These are phyloP conservation scores for Scheffersomyces stambukii DNA, from an alignment of 1,139 yeast genomes.

Conservation along the genomic window DNA sequence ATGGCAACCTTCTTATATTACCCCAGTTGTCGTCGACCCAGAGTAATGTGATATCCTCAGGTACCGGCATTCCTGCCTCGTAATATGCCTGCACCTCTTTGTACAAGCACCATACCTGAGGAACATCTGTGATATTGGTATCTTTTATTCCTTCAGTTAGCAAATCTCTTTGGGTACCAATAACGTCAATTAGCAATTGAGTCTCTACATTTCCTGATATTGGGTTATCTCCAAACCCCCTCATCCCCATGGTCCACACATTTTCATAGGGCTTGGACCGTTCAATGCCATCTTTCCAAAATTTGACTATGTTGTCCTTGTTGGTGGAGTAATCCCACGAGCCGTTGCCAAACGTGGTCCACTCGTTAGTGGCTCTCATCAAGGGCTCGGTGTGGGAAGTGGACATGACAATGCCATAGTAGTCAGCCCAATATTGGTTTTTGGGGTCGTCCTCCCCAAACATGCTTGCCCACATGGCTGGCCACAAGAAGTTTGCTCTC, in stretches of 20 bases:
- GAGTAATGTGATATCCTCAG: constrained; percentile 15
- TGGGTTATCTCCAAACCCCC: constrained; percentile 16
- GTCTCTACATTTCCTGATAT: constrained; percentile 13
- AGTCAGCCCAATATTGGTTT: constrained; percentile 17
- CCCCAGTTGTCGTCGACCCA: constrained; percentile 19
- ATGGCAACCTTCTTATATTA: constrained; percentile 15
- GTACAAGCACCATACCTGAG: constrained; percentile 17
- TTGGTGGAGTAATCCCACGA: constrained; percentile 15
- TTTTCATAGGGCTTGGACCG: constrained; percentile 14
- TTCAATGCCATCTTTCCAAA: constrained; percentile 14
- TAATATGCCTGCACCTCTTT: constrained; percentile 16
- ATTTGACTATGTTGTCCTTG: constrained; percentile 12
- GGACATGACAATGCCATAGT: constrained; percentile 17
- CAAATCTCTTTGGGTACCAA: constrained; percentile 12
- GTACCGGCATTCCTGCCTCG: constrained; percentile 15
- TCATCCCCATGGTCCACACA: constrained; percentile 16
- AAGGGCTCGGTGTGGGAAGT: constrained; percentile 17
- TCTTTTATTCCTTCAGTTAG: constrained; percentile 9
- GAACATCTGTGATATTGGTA: constrained; percentile 11
- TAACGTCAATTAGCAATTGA: constrained; percentile 11
- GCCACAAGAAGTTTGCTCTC: constrained; percentile 16
- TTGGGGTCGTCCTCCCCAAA: constrained; percentile 14
- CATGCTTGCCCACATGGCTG: constrained; percentile 16
- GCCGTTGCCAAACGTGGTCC: constrained; percentile 13
- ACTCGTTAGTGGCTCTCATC: constrained; percentile 15